Evolutionary conservation across 2,329 filamentous ascomycete species (phyloP), one percentile per base, ranked within the genome.

Genomic region (Calonectria leucothoes): DNA sequence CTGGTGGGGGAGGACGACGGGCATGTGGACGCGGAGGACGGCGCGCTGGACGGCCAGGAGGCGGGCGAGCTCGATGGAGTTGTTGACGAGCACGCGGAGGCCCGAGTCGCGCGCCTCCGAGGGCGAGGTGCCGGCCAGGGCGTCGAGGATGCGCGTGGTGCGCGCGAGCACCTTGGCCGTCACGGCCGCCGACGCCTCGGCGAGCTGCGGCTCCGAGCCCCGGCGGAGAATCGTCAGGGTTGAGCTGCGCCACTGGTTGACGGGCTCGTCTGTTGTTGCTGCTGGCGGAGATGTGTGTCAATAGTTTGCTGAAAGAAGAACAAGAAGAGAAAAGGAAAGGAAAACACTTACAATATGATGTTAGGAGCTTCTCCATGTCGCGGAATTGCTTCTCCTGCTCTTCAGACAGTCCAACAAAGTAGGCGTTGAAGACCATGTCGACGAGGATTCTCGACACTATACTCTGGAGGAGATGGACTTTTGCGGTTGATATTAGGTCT

Each of bases 211-310:
- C 20, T 84, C 82, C 7, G 88, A 86, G 73, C 90, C 89, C 77
- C 90, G 90, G 68, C 87, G 88, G 65, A 94, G 82, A 52, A 92
- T 86, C 31, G 89, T 87, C 49, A 93, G 86, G 2, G 92, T 94
- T n/a, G 88, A 86, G 7, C 92, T 90, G 48, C 92, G 90, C 92
- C 92, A 94, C 79, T 92, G 89, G 80, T 93, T 93, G 74, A 92
- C 87, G 35, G 88, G 85, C 74, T 90, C 88, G 57, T 86, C 84
- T 6, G 89, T 86, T 63, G 85, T 86, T 84, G 82, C 80, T 82
- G 70, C 11, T 49, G 71, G 14, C 75, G 55, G 57, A 71, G 33
- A 52, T 10, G 61, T n/a, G n/a, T n/a, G n/a, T n/a, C n/a, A n/a
- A n/a, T n/a, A n/a, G n/a, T n/a, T n/a, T n/a, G n/a, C n/a, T n/a